Percentiles rank a stretch among this genome's conserved stretches.
phyloP scores from a whole-genome alignment of 768 basidiomycete species.

The Mrakia frigida region DNA sequence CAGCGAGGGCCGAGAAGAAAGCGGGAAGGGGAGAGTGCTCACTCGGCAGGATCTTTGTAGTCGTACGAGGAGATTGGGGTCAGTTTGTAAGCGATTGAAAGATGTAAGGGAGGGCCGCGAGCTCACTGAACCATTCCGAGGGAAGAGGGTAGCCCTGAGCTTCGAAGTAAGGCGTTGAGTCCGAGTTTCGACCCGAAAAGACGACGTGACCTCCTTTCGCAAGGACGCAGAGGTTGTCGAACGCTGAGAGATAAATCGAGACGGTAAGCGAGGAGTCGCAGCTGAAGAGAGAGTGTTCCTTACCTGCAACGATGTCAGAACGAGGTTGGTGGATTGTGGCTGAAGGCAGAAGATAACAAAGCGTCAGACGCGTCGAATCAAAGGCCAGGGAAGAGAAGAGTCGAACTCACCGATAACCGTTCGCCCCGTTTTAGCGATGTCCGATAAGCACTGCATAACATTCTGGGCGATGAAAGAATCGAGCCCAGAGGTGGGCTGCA shows the following conservation, averaged over 20 bases:
- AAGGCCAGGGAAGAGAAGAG: not conserved
- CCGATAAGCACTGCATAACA: slow-evolving; percentile 49
- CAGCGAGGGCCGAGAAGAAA: not conserved
- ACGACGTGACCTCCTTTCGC: slow-evolving; percentile 43
- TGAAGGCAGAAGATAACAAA: slow-evolving; percentile 6
- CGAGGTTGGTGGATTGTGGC: slow-evolving; percentile 47
- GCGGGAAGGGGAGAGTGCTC: not conserved
- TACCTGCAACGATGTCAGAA: slow-evolving; percentile 40
- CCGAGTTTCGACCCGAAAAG: slow-evolving; percentile 35
- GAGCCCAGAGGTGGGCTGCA: slow-evolving; percentile 45
- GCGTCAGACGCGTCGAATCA: too few relatives aligned
- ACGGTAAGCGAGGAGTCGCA: not conserved
- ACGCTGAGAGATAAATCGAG: slow-evolving; percentile 38
- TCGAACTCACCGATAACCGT: slow-evolving; percentile 46
- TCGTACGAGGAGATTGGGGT: not conserved
- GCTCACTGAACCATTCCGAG: slow-evolving; percentile 20
- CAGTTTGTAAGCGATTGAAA: not conserved
- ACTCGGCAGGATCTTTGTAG: slow-evolving; percentile 26
- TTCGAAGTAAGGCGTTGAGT: slow-evolving; percentile 24
- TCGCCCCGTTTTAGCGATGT: slow-evolving; percentile 47
- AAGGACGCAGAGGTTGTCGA: slow-evolving; percentile 45
- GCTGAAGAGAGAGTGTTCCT: too few relatives aligned
- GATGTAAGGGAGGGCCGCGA: not conserved
- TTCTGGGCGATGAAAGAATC: slow-evolving; percentile 50
- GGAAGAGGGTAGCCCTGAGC: slow-evolving; percentile 24